These are phyloP conservation scores for Calocybe cyanea DNA, from an alignment of 768 basidiomycete genomes.

Conservation along the genomic window DNA sequence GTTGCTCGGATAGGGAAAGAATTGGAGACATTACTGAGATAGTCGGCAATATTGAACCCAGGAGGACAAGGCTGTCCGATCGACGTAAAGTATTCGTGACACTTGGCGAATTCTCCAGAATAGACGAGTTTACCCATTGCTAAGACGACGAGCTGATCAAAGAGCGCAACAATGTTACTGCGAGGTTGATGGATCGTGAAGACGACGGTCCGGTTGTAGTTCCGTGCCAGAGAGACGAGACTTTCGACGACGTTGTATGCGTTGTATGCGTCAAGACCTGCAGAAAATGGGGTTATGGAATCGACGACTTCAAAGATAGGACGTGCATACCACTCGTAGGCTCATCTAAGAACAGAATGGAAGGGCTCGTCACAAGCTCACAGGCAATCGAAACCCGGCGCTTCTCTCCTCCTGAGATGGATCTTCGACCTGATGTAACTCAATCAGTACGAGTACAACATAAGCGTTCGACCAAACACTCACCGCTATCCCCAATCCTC, in stretches of 20 bases:
- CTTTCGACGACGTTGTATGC: constrained; percentile 93
- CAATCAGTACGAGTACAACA: constrained; percentile 1
- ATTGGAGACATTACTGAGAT: constrained; percentile 65
- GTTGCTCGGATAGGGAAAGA: constrained; percentile 1
- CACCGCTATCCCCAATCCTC: constrained; percentile 85
- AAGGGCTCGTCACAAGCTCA: constrained; percentile 95
- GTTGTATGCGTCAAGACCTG: constrained; percentile 92
- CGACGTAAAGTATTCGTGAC: constrained; percentile 75
- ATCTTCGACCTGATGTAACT: constrained; percentile 62
- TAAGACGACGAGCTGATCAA: constrained; percentile 87
- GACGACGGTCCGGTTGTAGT: constrained; percentile 91
- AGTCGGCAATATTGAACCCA: constrained; percentile 98
- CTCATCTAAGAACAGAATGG: constrained; percentile 94
- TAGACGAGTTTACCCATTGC: constrained; percentile 84
- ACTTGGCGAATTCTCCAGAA: constrained; percentile 70
- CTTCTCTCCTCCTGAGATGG: constrained; percentile 98
- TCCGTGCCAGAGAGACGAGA: constrained; percentile 76
- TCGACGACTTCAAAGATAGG: neutral
- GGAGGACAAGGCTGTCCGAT: constrained; percentile 84
- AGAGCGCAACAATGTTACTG: constrained; percentile 94
- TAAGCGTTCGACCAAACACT: constrained; percentile 19
- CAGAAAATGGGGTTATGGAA: neutral
- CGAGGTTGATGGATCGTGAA: constrained; percentile 99
- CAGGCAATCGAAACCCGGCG: constrained; percentile 96
- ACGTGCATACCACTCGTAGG: constrained; percentile 90